Conservation (phyloP, 345 rosid genomes). For the Brassica carinata region DNA sequence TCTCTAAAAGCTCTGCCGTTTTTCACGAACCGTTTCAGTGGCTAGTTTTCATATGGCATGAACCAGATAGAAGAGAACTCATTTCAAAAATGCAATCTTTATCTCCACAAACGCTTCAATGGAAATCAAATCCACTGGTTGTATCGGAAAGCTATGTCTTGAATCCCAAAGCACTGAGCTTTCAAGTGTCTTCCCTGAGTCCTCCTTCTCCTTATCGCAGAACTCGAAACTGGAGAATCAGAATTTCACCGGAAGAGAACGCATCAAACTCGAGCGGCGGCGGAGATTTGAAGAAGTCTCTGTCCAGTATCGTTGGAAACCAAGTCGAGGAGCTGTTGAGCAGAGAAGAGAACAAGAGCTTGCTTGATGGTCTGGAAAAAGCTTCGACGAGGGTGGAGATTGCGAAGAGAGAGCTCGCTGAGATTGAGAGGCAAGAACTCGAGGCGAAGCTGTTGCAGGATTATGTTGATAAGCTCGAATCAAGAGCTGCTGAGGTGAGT, state of each 20-base stretch:
- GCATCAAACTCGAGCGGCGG: constrained; percentile 21
- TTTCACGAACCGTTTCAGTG: constrained; percentile 3
- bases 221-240: constrained; percentile 42
- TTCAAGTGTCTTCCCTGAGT: not conserved
- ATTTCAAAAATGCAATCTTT: constrained; percentile 28
- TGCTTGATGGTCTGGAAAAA: constrained; percentile 76
- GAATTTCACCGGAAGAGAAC: constrained; percentile 37
- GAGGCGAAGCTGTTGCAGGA: constrained; percentile 56
- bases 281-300: constrained; percentile 53
- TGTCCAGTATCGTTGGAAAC: constrained; percentile 63
- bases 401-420: constrained; percentile 70
- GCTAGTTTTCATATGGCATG: constrained; percentile 5
- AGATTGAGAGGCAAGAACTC: constrained; percentile 72
- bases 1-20: not conserved
- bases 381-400: constrained; percentile 76
- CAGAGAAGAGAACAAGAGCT: constrained; percentile 67
- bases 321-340: constrained; percentile 70
- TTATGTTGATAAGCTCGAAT: constrained; percentile 60
- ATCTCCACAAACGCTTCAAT: constrained; percentile 24
- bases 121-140: constrained; percentile 25
- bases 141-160: not conserved
- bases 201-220: constrained; percentile 18
- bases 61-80: constrained; percentile 1
- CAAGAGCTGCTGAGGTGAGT: constrained; percentile 70
- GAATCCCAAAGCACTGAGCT: not conserved